phyloP scores from a whole-genome alignment of 2,329 filamentous ascomycete species.

The Penicillium brasilianum region DNA sequence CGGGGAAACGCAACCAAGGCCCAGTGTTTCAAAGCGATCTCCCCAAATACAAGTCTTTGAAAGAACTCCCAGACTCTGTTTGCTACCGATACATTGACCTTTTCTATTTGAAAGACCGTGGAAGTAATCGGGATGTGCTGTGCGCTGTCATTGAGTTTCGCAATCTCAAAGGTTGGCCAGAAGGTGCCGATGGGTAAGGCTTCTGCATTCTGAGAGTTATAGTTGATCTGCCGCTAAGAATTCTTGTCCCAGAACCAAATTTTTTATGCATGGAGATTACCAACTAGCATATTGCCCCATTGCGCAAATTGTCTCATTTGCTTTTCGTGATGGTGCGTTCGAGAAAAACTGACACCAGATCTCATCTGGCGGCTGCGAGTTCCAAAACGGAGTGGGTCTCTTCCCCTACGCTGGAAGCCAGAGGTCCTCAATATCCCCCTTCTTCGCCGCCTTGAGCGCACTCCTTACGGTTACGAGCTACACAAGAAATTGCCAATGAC shows the following conservation, averaged over 20 bases:
- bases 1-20: neutral
- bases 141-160: conserved; percentile 35
- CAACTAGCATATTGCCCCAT: conserved; percentile 36
- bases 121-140: conserved; percentile 33
- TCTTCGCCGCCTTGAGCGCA: conserved; percentile 31
- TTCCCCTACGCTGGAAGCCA: conserved; percentile 31
- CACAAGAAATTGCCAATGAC: conserved; percentile 32
- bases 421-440: conserved; percentile 32
- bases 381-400: conserved; percentile 23
- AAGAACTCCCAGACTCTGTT: conserved; percentile 12
- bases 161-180: conserved; percentile 34
- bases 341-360: conserved; percentile 32
- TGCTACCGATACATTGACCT: conserved; percentile 35
- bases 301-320: conserved; percentile 31
- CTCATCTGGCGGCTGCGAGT: conserved; percentile 34
- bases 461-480: conserved; percentile 30
- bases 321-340: conserved; percentile 34
- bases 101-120: conserved; percentile 30
- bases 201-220: neutral
- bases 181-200: conserved; percentile 36
- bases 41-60: neutral
- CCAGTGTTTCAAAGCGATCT: neutral
- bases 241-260: conserved; percentile 31
- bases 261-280: conserved; percentile 37
- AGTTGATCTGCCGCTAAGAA: conserved; percentile 16